Conservation (phyloP, 2,329 filamentous ascomycete genomes). For the Teratosphaeria viscida region DNA sequence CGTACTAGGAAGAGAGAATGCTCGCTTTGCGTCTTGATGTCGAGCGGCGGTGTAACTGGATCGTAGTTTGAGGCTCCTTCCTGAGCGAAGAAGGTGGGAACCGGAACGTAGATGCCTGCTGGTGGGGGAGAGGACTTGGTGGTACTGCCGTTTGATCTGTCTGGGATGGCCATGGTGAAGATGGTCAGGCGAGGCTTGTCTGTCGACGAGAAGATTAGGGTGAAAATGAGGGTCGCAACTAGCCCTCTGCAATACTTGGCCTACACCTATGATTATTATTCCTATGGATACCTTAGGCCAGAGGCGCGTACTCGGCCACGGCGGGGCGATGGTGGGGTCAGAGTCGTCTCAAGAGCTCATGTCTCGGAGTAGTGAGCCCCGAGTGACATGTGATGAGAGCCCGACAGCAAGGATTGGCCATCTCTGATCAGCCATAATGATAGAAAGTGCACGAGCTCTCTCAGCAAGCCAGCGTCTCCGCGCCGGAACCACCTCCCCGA, state of each 20-base stretch:
- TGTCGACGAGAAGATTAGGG: too few species aligned
- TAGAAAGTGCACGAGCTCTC: too few species aligned
- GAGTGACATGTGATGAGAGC: not conserved
- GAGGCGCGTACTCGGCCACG: not conserved
- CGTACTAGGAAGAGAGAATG: constrained; percentile 52
- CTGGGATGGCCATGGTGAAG: constrained; percentile 1
- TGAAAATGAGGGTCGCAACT: too few species aligned
- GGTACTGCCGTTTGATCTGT: constrained; percentile 2
- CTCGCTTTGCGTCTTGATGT: constrained; percentile 47
- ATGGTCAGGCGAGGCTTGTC: not conserved
- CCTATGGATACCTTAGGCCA: not conserved
- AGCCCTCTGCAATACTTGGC: not conserved
- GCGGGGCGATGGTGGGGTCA: not conserved
- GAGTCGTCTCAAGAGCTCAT: not conserved
- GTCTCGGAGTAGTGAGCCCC: not conserved
- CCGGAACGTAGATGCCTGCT: constrained; percentile 46
- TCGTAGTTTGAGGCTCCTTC: constrained; percentile 29
- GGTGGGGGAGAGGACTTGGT: constrained; percentile 33
- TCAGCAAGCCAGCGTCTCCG: too few species aligned
- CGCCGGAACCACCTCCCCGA: too few species aligned
- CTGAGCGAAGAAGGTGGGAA: constrained; percentile 55
- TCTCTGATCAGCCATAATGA: too few species aligned
- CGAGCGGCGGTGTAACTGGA: constrained; percentile 41
- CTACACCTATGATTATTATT: not conserved
- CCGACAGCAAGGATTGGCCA: not conserved